Conservation (phyloP, 352 stramenopile genomes). For the Elongisporangium prolatum region DNA sequence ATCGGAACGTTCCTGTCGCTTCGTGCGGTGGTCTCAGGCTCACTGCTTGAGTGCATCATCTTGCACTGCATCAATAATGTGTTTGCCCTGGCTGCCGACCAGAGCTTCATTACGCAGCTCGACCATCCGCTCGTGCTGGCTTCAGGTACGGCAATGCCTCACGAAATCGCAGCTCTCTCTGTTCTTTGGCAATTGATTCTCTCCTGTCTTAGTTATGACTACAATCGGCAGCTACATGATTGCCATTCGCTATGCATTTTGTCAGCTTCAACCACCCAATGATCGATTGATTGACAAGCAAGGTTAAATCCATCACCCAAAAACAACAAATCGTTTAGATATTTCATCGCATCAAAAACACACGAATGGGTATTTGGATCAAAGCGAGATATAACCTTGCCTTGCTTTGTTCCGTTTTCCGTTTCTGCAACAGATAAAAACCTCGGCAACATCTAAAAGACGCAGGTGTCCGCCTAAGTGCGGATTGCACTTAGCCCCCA, state of each 20-base stretch:
- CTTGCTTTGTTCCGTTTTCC: too few species aligned
- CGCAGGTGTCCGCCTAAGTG: background rate
- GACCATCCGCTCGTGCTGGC: background rate
- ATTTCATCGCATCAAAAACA: too few species aligned
- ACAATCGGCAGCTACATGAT: background rate
- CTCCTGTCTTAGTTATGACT: background rate
- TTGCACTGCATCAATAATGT: slow-evolving; percentile 60
- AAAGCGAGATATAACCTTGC: background rate
- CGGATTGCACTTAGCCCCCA: background rate
- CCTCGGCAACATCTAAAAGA: background rate
- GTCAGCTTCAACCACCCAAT: background rate
- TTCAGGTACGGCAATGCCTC: background rate
- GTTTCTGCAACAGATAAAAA: background rate
- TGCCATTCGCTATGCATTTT: background rate
- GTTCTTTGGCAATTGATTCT: background rate
- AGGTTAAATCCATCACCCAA: background rate
- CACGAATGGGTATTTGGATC: too few species aligned
- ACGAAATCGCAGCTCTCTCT: background rate
- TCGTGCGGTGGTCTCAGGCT: slow-evolving; percentile 25
- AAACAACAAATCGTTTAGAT: too few species aligned
- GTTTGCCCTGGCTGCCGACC: slow-evolving; percentile 27
- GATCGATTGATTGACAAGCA: background rate
- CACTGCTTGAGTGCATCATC: slow-evolving; percentile 44
- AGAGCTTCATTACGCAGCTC: background rate
- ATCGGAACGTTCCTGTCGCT: slow-evolving; percentile 47